phyloP scores from a whole-genome alignment of 1,284 basidiomycete species.

The Pseudozyma thailandica region DNA sequence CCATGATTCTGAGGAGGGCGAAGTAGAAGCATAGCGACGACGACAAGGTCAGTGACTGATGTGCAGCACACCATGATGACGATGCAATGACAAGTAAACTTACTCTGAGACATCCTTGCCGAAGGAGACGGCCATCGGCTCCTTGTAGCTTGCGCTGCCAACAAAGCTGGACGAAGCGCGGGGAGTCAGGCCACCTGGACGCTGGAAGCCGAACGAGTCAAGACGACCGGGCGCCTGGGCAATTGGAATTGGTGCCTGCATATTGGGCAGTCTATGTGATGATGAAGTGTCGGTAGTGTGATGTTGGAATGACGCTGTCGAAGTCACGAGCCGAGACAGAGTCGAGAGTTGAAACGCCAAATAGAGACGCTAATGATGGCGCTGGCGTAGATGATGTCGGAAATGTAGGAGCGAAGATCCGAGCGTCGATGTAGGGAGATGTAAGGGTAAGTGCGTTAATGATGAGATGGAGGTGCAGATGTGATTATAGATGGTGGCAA shows the following conservation, averaged over 20 bases:
- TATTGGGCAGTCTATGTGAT: slow-evolving; percentile 23
- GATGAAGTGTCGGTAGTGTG: not conserved
- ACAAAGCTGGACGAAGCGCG: slow-evolving; percentile 47
- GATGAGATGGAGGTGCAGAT: slow-evolving; percentile 7
- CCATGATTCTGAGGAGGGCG: slow-evolving; percentile 59
- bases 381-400: slow-evolving; percentile 1
- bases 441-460: slow-evolving; percentile 6
- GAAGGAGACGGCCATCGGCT: slow-evolving; percentile 64
- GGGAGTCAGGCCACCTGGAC: slow-evolving; percentile 46
- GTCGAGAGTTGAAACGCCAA: not conserved
- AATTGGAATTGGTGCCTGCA: slow-evolving; percentile 55
- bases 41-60: not conserved
- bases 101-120: slow-evolving; percentile 66
- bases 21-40: not conserved
- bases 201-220: slow-evolving; percentile 46
- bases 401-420: not conserved
- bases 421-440: slow-evolving; percentile 5
- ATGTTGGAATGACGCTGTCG: slow-evolving; percentile 4
- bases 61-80: not conserved
- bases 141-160: slow-evolving; percentile 59
- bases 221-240: slow-evolving; percentile 32
- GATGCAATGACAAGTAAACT: slow-evolving; percentile 16
- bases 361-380: not conserved
- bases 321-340: not conserved
- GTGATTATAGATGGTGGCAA: slow-evolving; percentile 34